Evolutionary conservation across 2,329 filamentous ascomycete genomes (phyloP).

Genomic region (Colletotrichum karsti): DNA sequence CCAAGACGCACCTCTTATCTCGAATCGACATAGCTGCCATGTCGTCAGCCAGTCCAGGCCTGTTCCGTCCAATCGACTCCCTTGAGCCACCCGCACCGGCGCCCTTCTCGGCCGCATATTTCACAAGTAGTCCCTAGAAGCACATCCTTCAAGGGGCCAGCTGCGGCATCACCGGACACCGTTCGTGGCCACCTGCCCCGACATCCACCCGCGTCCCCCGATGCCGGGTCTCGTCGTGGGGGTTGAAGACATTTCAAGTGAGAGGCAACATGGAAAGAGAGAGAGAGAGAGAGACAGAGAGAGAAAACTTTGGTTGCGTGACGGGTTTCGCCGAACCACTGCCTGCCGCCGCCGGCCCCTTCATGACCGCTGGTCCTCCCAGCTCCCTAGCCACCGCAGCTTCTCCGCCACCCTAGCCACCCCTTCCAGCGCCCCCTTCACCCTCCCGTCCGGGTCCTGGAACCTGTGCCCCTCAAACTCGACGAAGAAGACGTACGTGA

Average conservation of each 20-base stretch:
- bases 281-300: not conserved
- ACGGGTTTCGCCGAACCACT: not conserved
- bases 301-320: not conserved
- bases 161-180: constrained; percentile 7
- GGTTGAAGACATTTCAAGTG: not conserved
- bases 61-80: constrained; percentile 23
- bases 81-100: not conserved
- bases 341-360: not conserved
- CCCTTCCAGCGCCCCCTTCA: constrained; percentile 67
- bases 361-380: constrained; percentile 58
- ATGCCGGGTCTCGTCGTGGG: not conserved
- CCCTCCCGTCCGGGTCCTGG: constrained; percentile 62
- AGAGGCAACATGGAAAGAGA: not conserved
- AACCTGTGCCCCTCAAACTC: constrained; percentile 78
- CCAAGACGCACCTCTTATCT: constrained; percentile 23
- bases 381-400: constrained; percentile 77
- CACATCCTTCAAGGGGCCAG: constrained; percentile 1
- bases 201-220: not conserved
- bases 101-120: not conserved
- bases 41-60: constrained; percentile 28
- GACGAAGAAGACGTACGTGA: constrained; percentile 95
- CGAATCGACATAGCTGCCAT: constrained; percentile 29
- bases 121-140: not conserved
- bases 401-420: constrained; percentile 66
- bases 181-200: not conserved